Conservation (phyloP, 75 land plant genomes). For the Picea glauca region DNA sequence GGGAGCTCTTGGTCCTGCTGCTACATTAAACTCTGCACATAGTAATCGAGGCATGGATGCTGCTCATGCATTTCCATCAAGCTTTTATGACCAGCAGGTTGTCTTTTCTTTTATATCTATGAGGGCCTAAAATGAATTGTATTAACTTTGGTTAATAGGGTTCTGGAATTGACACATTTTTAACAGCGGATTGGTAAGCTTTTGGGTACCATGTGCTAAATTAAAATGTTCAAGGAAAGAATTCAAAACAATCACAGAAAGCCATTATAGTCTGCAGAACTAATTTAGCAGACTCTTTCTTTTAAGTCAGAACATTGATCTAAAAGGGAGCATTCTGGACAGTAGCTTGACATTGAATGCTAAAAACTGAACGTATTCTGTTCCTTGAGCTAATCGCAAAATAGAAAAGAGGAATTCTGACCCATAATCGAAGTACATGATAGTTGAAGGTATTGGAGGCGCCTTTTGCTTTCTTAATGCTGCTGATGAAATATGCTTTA, state of each 20-base stretch:
- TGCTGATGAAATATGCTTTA: neutral
- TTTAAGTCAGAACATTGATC: neutral
- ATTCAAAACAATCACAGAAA: neutral
- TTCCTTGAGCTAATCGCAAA: neutral
- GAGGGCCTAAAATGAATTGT: neutral
- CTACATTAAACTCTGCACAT: neutral
- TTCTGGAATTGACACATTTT: neutral
- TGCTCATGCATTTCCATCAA: neutral
- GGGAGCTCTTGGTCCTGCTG: slow-evolving; percentile 2
- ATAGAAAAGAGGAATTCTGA: neutral
- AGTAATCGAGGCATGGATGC: neutral
- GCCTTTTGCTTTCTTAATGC: neutral
- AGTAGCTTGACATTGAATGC: neutral
- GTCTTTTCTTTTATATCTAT: neutral
- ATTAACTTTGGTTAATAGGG: neutral
- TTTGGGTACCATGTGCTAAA: neutral
- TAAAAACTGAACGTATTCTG: neutral
- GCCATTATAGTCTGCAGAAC: neutral
- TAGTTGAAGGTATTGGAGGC: neutral
- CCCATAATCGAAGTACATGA: neutral
- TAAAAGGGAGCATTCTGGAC: neutral
- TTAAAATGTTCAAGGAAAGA: neutral
- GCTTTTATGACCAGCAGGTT: slow-evolving; percentile 6
- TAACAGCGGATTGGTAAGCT: neutral
- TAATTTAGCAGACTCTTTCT: neutral